Evolutionary conservation across 1,284 basidiomycete species (phyloP).

Genomic region (Ceratobasidium sp.): DNA sequence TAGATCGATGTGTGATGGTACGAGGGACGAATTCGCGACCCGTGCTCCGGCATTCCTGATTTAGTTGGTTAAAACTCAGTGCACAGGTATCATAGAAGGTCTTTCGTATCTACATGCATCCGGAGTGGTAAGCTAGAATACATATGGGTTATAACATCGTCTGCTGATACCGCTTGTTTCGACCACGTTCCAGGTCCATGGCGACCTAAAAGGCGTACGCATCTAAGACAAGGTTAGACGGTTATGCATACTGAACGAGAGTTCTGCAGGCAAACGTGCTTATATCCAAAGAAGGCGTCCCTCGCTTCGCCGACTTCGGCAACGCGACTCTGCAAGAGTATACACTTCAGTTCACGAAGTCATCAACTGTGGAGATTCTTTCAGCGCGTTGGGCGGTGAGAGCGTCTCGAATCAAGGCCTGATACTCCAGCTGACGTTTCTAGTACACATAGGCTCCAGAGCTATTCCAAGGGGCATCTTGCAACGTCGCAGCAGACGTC

Average conservation of each 20-base stretch:
- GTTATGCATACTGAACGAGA: not conserved
- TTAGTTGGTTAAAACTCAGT: not conserved
- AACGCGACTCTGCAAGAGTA: not conserved
- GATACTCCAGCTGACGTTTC: too few species aligned
- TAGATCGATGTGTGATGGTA: slow-evolving; percentile 6
- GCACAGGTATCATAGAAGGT: not conserved
- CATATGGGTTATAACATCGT: too few species aligned
- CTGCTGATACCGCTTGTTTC: too few species aligned
- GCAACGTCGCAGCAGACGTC: not conserved
- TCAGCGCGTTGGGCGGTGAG: not conserved
- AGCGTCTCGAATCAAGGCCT: too few species aligned
- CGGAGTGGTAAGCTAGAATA: not conserved
- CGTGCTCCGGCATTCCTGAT: too few species aligned
- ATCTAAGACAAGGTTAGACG: not conserved
- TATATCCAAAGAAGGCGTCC: not conserved
- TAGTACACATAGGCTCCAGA: not conserved
- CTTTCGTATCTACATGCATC: not conserved
- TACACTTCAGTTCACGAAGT: not conserved
- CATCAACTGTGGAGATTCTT: not conserved
- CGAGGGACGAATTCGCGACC: too few species aligned
- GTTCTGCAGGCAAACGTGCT: not conserved
- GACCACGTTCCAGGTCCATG: not conserved
- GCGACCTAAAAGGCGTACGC: not conserved
- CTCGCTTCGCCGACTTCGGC: not conserved
- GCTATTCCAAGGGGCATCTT: not conserved